Conservation (phyloP, 192 early-diverging fungal species). For the Cladochytrium replicatum region DNA sequence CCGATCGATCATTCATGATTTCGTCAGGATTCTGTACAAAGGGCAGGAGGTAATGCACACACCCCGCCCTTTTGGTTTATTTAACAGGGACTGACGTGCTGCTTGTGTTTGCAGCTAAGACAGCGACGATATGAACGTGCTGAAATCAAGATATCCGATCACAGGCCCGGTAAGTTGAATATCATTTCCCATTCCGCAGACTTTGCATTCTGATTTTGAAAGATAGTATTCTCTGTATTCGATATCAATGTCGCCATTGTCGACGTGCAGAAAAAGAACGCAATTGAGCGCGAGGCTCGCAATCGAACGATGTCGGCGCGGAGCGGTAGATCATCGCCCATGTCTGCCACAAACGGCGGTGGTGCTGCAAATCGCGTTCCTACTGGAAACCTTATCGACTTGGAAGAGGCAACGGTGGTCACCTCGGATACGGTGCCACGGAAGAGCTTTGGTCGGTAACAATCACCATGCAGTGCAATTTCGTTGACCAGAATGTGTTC, state of each 20-base stretch:
- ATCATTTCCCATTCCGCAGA: neutral
- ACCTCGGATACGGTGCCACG: constrained; percentile 11
- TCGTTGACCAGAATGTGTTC: constrained; percentile 9
- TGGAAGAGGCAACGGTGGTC: constrained; percentile 14
- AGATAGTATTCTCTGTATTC: constrained; percentile 1
- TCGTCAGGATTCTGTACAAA: constrained; percentile 47
- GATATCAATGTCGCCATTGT: constrained; percentile 7
- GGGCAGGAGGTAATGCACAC: constrained; percentile 31
- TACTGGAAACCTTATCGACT: constrained; percentile 16
- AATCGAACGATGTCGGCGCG: constrained; percentile 15
- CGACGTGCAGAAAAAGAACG: constrained; percentile 9
- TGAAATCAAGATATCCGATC: constrained; percentile 6
- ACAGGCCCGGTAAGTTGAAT: constrained; percentile 5
- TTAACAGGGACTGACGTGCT: constrained; percentile 3
- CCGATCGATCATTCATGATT: too few species aligned
- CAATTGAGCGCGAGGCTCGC: constrained; percentile 12
- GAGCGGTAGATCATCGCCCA: neutral
- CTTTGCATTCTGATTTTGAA: constrained; percentile 8
- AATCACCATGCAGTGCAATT: neutral
- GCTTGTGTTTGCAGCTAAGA: constrained; percentile 6
- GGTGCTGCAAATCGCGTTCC: too few species aligned
- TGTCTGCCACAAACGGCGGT: neutral
- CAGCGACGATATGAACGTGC: neutral
- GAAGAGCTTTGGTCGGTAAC: neutral
- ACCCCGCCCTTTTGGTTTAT: constrained; percentile 7